Evolutionary conservation across 1,284 basidiomycete genomes (phyloP).

Genomic region (Boletus smithii): DNA sequence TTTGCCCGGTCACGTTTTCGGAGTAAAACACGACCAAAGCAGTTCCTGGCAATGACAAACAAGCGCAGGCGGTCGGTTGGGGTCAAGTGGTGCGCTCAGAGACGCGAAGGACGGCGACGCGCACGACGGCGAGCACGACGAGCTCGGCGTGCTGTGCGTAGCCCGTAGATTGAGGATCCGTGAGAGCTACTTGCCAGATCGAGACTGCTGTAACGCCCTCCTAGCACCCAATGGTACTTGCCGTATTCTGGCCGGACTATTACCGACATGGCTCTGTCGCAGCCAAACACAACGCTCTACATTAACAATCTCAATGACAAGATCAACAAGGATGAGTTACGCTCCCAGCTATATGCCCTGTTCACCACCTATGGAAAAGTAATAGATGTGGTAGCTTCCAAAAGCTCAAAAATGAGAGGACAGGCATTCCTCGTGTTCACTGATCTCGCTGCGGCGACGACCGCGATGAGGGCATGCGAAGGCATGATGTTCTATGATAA

Average conservation of each 20-base stretch:
- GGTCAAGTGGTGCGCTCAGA: too few relatives aligned
- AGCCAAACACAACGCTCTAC: slow-evolving; percentile 89
- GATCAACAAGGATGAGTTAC: slow-evolving; percentile 90
- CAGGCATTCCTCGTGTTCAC: slow-evolving; percentile 97
- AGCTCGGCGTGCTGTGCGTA: too few relatives aligned
- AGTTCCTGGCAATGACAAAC: too few relatives aligned
- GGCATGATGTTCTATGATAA: slow-evolving; percentile 94
- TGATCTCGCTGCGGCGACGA: slow-evolving; percentile 83
- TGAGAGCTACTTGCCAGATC: slow-evolving; percentile 37
- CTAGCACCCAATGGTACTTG: neutral
- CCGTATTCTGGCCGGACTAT: neutral
- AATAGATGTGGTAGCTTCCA: slow-evolving; percentile 93
- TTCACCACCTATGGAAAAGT: slow-evolving; percentile 93
- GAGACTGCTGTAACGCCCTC: neutral
- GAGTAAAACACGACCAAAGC: too few relatives aligned
- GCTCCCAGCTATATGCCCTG: slow-evolving; percentile 79
- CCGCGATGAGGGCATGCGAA: slow-evolving; percentile 86
- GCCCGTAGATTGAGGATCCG: too few relatives aligned
- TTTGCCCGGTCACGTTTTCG: too few relatives aligned
- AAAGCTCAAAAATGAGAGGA: slow-evolving; percentile 83
- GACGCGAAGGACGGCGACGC: too few relatives aligned
- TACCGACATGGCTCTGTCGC: slow-evolving; percentile 45
- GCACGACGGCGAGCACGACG: too few relatives aligned
- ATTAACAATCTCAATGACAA: slow-evolving; percentile 94
- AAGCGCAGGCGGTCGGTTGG: too few relatives aligned